Evolutionary conservation across 441 rosid genomes (phyloP).

Genomic region (Erysimum cheiri): DNA sequence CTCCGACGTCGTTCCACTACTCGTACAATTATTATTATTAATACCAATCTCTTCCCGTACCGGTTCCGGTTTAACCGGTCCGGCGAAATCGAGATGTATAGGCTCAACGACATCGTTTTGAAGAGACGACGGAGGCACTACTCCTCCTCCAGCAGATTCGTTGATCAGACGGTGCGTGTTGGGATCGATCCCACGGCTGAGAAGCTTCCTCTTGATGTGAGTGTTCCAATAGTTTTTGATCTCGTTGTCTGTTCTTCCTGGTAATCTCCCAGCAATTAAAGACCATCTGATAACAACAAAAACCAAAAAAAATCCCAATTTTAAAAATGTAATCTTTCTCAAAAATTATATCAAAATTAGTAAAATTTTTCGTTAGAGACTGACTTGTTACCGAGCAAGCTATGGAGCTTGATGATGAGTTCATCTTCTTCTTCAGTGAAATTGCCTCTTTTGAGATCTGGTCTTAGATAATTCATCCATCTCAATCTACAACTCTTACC

Average conservation of each 20-base stretch:
- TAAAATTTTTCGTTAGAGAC: conserved; percentile 1
- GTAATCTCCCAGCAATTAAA: conserved; percentile 72
- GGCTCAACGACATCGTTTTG: conserved; percentile 29
- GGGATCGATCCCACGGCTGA: conserved; percentile 83
- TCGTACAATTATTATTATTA: conserved; percentile 33
- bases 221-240: conserved; percentile 84
- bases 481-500: conserved; percentile 88
- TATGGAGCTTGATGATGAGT: conserved; percentile 82
- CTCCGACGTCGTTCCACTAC: conserved; percentile 61
- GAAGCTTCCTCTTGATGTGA: conserved; percentile 69
- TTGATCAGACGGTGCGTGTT: conserved; percentile 60
- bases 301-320: background rate
- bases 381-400: conserved; percentile 90
- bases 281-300: conserved; percentile 61
- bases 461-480: conserved; percentile 90
- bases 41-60: conserved; percentile 23
- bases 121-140: conserved; percentile 9
- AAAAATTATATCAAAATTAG: background rate
- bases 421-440: conserved; percentile 88
- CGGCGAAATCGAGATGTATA: conserved; percentile 23
- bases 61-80: conserved; percentile 47
- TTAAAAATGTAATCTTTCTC: background rate
- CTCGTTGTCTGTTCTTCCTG: conserved; percentile 78
- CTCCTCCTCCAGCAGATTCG: conserved; percentile 8
- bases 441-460: conserved; percentile 93